Conservation (phyloP, 2,329 filamentous ascomycete genomes). For the Volutella citrinella region DNA sequence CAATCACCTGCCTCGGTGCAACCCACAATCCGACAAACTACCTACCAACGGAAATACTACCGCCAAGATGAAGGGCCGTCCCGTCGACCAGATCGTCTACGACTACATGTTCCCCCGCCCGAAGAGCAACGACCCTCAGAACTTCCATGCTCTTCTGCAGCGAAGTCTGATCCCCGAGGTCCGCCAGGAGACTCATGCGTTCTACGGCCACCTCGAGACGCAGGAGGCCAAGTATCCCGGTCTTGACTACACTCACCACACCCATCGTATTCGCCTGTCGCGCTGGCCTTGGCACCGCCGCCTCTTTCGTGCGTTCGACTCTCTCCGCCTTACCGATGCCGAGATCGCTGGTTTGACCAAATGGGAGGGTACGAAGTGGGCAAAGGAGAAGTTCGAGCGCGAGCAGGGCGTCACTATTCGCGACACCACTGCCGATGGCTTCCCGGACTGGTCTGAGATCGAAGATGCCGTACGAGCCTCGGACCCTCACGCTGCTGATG, state of each 20-base stretch:
- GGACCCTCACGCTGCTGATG: constrained; percentile 11
- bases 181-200: constrained; percentile 72
- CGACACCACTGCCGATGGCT: constrained; percentile 70
- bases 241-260: constrained; percentile 71
- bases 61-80: constrained; percentile 65
- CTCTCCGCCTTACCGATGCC: constrained; percentile 61
- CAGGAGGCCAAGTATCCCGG: constrained; percentile 80
- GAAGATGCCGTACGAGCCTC: constrained; percentile 15
- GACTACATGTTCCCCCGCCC: constrained; percentile 69
- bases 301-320: constrained; percentile 74
- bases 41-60: too few species aligned
- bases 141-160: constrained; percentile 67
- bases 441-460: constrained; percentile 52
- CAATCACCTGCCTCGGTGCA: too few species aligned
- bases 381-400: constrained; percentile 73
- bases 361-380: constrained; percentile 83
- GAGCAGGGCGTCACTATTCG: constrained; percentile 68
- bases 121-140: constrained; percentile 64
- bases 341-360: constrained; percentile 73
- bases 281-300: constrained; percentile 74
- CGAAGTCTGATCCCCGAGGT: constrained; percentile 73
- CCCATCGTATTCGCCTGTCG: constrained; percentile 73
- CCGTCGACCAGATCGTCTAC: constrained; percentile 71
- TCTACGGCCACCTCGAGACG: constrained; percentile 76
- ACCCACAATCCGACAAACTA: too few species aligned